Percentiles rank a stretch among this genome's conserved stretches.
Conservation (phyloP, 73 alveolate genomes). For the Tetrahymena thermophila region DNA sequence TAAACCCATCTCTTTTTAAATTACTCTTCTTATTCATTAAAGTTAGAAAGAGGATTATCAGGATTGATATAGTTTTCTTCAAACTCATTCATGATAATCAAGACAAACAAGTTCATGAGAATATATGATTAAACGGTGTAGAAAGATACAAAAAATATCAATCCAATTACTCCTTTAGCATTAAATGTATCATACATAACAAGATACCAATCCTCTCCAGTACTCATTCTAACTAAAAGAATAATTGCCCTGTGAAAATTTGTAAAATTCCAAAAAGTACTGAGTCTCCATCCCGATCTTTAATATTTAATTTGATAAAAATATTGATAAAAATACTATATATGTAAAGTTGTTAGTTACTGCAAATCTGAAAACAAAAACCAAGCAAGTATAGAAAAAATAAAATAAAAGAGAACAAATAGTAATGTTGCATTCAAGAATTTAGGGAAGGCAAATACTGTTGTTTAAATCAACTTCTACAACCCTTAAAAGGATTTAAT, state of each 20-base stretch:
- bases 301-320: background rate
- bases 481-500: slow-evolving; percentile 76
- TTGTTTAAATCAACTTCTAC: slow-evolving; percentile 62
- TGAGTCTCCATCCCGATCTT: slow-evolving; percentile 46
- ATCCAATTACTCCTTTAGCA: background rate
- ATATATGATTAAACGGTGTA: background rate
- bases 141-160: slow-evolving; percentile 7
- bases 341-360: too few species aligned
- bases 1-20: slow-evolving; percentile 84
- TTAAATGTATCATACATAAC: slow-evolving; percentile 59
- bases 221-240: slow-evolving; percentile 65
- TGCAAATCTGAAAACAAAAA: slow-evolving; percentile 57
- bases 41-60: slow-evolving; percentile 83
- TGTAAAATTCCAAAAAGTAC: slow-evolving; percentile 62
- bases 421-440: slow-evolving; percentile 77
- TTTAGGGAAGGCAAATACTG: slow-evolving; percentile 79
- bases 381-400: slow-evolving; percentile 87
- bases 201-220: slow-evolving; percentile 85
- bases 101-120: slow-evolving; percentile 59
- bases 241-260: slow-evolving; percentile 67
- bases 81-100: slow-evolving; percentile 89
- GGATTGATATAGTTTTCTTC: slow-evolving; percentile 86
- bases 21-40: slow-evolving; percentile 60
- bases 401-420: slow-evolving; percentile 73
- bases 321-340: too few species aligned